Base-by-base conservation (phyloP, 2,329 filamentous ascomycete species). In the Pseudogymnoascus sp. region DNA sequence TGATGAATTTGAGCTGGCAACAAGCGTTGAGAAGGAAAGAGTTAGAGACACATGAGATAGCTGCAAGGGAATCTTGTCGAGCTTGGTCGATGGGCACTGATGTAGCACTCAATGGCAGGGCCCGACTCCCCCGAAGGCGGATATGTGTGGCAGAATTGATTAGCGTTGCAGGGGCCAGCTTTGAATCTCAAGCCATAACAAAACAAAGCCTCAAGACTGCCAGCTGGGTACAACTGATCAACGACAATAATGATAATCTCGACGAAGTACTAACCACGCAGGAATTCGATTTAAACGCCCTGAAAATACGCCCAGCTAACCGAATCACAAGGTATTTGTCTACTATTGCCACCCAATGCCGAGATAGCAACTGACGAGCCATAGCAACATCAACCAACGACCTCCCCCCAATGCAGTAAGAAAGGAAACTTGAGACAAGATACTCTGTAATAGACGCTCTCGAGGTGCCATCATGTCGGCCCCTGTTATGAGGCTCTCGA, bases 121-220 rank as follows among this genome's bases (percentile, higher is more conserved):
- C 45, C 45, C 45, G 45, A 55, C 45, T 31, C 45, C 45, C 45
- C 45, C 45, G 45, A 55, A 55, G 45, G 45, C 45, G 45, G 45
- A 31, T 55, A 31, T 55, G 21, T 15, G 45, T 55, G 45, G 45
- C 45, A 55, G 45, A 55, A 55, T 55, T 55, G 45, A 55, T 55
- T 55, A 55, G 45, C 45, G 45, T 31, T 33, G 27, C 45, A 55
- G 27, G 45, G 45, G 27, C 45, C 45, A 52, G 45, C 45, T 55
- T 55, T 55, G 27, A 55, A 55, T 55, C 45, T 55, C 45, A 33
- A 52, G 45, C 45, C 45, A 55, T 55, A 55, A 55, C 45, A 55
- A 55, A 55, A 55, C 45, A 55, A 55, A 55, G 45, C 45, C 27
- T 33, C 45, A 55, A 55, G 45, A 27, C 29, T 55, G 25, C 27